Conservation (phyloP, 345 rosid species). For the Punica granatum region DNA sequence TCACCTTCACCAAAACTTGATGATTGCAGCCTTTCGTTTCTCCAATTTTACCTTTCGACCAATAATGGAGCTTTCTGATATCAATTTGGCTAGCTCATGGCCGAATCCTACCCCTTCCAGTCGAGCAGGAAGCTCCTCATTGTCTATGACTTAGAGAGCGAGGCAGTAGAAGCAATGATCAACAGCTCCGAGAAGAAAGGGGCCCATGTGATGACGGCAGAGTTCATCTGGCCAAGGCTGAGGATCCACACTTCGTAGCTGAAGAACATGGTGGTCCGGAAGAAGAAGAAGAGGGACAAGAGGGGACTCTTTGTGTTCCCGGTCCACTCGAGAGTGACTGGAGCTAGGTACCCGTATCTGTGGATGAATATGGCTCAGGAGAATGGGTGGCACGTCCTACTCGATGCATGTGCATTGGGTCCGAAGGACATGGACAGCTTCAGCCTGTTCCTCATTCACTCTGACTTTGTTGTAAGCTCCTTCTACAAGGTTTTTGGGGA, state of each 20-base stretch:
- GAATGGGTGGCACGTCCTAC: conserved; percentile 83
- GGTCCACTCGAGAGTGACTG: conserved; percentile 76
- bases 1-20: neutral
- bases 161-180: conserved; percentile 67
- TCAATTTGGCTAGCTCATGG: conserved; percentile 31
- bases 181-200: conserved; percentile 63
- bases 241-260: conserved; percentile 58
- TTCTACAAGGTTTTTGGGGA: conserved; percentile 92
- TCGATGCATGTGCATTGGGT: conserved; percentile 87
- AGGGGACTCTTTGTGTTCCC: conserved; percentile 87
- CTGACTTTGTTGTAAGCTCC: conserved; percentile 80
- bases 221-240: conserved; percentile 88
- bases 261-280: conserved; percentile 51
- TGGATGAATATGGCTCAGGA: conserved; percentile 91
- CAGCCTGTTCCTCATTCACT: conserved; percentile 72
- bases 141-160: conserved; percentile 86
- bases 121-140: conserved; percentile 54
- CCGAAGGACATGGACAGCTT: conserved; percentile 97
- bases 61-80: neutral
- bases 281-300: conserved; percentile 45
- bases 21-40: neutral
- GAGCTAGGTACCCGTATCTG: conserved; percentile 78
- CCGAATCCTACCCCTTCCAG: conserved; percentile 79
- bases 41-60: neutral
- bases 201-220: conserved; percentile 63